These are phyloP conservation scores for Aspergillus carlsbadensis DNA, from an alignment of 495 filamentous ascomycete species.

Conservation along the genomic window DNA sequence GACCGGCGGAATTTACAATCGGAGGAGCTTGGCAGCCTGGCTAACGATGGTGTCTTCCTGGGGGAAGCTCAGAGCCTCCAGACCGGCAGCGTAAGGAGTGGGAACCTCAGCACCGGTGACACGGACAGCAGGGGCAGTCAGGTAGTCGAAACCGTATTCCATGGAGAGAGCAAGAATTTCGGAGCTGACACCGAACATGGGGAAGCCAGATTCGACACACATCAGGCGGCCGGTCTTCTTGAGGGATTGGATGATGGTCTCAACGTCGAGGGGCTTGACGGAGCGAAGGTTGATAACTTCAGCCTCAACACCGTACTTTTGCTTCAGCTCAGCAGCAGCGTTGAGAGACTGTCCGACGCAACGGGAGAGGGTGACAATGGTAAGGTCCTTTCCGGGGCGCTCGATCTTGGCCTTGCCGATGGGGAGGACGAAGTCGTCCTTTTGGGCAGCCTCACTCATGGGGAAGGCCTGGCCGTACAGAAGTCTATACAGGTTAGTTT, in stretches of 20 bases:
- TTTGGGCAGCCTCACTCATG: constrained; percentile 94
- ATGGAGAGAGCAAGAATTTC: constrained; percentile 92
- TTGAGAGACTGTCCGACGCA: constrained; percentile 90
- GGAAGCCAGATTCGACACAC: constrained; percentile 93
- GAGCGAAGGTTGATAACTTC: constrained; percentile 98
- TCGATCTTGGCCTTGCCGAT: constrained; percentile 99
- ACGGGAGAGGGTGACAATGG: constrained; percentile 90
- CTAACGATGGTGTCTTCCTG: constrained; percentile 77
- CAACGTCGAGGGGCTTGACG: constrained; percentile 93
- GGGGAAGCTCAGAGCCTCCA: constrained; percentile 93
- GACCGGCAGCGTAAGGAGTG: constrained; percentile 83
- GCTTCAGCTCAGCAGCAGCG: constrained; percentile 85
- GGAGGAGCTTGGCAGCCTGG: constrained; percentile 80
- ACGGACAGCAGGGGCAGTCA: constrained; percentile 87
- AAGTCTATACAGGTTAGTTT: constrained; percentile 55
- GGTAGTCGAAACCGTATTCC: constrained; percentile 98
- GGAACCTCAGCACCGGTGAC: constrained; percentile 96
- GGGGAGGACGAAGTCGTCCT: constrained; percentile 91
- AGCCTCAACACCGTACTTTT: constrained; percentile 91
- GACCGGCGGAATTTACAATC: constrained; percentile 52
- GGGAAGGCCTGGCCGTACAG: constrained; percentile 92
- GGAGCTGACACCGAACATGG: constrained; percentile 84
- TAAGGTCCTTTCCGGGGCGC: constrained; percentile 91
- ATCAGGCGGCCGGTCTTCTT: constrained; percentile 97
- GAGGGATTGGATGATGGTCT: constrained; percentile 90